Evolutionary conservation across 371 early-diverging fungal genomes (phyloP).

Genomic region (Conidiobolus incongruus): DNA sequence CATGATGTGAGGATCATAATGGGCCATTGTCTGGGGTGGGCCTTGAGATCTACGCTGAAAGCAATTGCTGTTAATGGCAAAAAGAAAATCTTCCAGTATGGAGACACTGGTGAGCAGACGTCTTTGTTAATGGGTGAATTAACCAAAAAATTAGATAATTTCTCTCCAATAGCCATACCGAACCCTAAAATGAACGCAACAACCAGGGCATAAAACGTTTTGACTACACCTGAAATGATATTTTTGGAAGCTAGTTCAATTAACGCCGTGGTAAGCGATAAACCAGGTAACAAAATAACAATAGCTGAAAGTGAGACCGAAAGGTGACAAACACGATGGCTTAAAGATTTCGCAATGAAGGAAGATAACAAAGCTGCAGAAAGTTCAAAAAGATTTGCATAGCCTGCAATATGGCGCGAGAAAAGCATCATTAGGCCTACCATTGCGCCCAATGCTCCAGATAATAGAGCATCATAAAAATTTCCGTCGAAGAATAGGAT

Average conservation of each 20-base stretch:
- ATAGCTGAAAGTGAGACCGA: constrained; percentile 22
- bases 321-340: constrained; percentile 18
- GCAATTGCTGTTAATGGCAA: constrained; percentile 9
- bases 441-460: constrained; percentile 16
- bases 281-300: constrained; percentile 27
- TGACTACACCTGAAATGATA: constrained; percentile 42
- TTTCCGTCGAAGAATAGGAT: constrained; percentile 22
- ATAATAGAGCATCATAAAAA: constrained; percentile 21
- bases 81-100: constrained; percentile 10
- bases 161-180: constrained; percentile 31
- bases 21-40: constrained; percentile 13
- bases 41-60: constrained; percentile 9
- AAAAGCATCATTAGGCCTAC: constrained; percentile 17
- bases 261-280: constrained; percentile 28
- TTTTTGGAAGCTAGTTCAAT: constrained; percentile 46
- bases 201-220: constrained; percentile 35
- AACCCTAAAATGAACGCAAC: constrained; percentile 35
- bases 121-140: too few relatives aligned
- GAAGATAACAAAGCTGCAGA: constrained; percentile 21
- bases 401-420: constrained; percentile 17
- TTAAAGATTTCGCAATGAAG: constrained; percentile 20
- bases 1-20: constrained; percentile 9
- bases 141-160: constrained; percentile 14
- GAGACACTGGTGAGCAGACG: constrained; percentile 9
- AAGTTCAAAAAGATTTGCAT: constrained; percentile 26